A percentile compares a stretch with the other conserved stretches of the same genome.
These are phyloP conservation scores for Alternaria tenuissima DNA, from an alignment of 2,329 filamentous ascomycete species.

Conservation along the genomic window DNA sequence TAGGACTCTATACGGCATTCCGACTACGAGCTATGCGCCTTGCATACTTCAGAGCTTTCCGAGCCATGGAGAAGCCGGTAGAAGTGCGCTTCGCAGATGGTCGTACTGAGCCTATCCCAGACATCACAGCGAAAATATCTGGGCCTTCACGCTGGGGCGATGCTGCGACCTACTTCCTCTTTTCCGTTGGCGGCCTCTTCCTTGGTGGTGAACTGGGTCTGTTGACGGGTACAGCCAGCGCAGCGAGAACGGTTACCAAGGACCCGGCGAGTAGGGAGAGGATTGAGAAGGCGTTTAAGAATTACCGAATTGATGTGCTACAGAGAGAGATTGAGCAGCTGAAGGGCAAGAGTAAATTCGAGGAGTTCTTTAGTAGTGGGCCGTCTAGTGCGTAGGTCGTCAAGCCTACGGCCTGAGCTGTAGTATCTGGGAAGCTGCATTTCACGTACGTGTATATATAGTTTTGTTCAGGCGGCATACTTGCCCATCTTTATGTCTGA, in stretches of 20 bases:
- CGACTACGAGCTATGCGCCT: conserved; percentile 64
- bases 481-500: background rate
- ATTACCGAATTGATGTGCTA: conserved; percentile 70
- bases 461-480: background rate
- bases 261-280: conserved; percentile 64
- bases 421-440: background rate
- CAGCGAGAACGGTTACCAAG: conserved; percentile 60
- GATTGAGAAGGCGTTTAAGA: conserved; percentile 70
- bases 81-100: conserved; percentile 70
- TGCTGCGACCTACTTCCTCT: conserved; percentile 69
- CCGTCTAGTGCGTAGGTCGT: background rate
- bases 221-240: conserved; percentile 64
- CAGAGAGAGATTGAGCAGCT: conserved; percentile 65
- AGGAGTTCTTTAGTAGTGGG: conserved; percentile 35
- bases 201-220: conserved; percentile 71
- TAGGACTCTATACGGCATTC: conserved; percentile 64
- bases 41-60: conserved; percentile 69
- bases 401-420: background rate
- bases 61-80: conserved; percentile 67
- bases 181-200: conserved; percentile 68
- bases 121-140: conserved; percentile 65
- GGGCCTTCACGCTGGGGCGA: conserved; percentile 66
- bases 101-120: conserved; percentile 66
- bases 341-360: conserved; percentile 54
- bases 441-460: conserved; percentile 1